Conservation (phyloP, 108 stramenopile species). For the Discostella stelligeroides region DNA sequence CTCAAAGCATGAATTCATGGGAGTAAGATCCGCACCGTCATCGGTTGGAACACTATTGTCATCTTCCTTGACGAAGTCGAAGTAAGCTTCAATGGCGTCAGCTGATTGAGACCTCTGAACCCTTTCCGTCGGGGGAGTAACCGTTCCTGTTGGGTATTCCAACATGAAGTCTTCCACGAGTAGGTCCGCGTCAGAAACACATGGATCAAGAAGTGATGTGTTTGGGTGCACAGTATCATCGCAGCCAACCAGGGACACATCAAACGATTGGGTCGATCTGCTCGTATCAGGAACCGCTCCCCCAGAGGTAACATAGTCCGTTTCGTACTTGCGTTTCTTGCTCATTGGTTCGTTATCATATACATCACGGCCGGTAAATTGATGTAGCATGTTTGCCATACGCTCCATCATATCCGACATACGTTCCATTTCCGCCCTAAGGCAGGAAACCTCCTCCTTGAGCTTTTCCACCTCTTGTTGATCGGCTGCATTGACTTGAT, state of each 20-base stretch:
- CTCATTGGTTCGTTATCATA: conserved; percentile 15
- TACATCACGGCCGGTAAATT: conserved; percentile 5
- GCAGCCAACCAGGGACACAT: conserved; percentile 18
- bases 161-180: conserved; percentile 42
- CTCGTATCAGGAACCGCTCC: conserved; percentile 4
- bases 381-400: conserved; percentile 27
- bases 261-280: conserved; percentile 17
- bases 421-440: conserved; percentile 55
- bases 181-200: conserved; percentile 49
- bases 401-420: conserved; percentile 51
- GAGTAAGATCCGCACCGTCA: conserved; percentile 31
- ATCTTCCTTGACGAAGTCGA: conserved; percentile 42
- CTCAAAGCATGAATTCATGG: conserved; percentile 18
- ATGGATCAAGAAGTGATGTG: conserved; percentile 41
- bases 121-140: conserved; percentile 3
- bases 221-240: conserved; percentile 20
- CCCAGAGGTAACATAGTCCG: conserved; percentile 20
- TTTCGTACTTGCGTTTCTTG: conserved; percentile 50
- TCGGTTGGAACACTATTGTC: conserved; percentile 36
- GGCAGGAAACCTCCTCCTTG: conserved; percentile 61
- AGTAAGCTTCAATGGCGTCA: conserved; percentile 38
- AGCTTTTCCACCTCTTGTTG: conserved; percentile 77
- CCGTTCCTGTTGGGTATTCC: conserved; percentile 9
- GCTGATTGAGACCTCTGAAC: conserved; percentile 26
- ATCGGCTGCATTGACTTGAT: conserved; percentile 69